phyloP scores from a whole-genome alignment of 2,329 filamentous ascomycete genomes.

The Colletotrichum navitas region DNA sequence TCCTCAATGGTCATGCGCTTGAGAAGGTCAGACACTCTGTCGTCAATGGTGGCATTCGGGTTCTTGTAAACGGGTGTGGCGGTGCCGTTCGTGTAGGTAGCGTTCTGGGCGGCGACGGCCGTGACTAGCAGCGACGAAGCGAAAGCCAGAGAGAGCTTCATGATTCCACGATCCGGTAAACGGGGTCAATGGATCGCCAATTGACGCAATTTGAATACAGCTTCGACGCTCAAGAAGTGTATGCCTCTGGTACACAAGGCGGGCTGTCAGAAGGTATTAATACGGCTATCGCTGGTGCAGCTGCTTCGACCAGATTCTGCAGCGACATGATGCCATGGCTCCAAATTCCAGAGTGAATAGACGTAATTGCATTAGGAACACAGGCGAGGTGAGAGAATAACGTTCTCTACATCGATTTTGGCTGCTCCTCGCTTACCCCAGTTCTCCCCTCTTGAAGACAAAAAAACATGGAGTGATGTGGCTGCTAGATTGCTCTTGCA shows the following conservation, averaged over 20 bases:
- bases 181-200: conserved; percentile 21
- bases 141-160: conserved; percentile 49
- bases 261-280: conserved; percentile 41
- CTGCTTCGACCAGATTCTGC: not conserved
- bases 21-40: conserved; percentile 75
- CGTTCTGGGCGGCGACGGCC: conserved; percentile 46
- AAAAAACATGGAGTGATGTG: conserved; percentile 39
- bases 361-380: conserved; percentile 40
- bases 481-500: conserved; percentile 33
- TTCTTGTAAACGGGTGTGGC: conserved; percentile 70
- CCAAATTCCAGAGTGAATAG: conserved; percentile 32
- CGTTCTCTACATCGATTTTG: conserved; percentile 42
- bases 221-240: conserved; percentile 24
- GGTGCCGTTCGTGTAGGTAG: conserved; percentile 37
- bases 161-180: conserved; percentile 39
- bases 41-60: conserved; percentile 70
- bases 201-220: conserved; percentile 30
- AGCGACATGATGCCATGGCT: conserved; percentile 33
- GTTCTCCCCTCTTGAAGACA: conserved; percentile 1
- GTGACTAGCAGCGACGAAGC: conserved; percentile 46
- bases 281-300: conserved; percentile 29
- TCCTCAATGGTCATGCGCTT: conserved; percentile 81
- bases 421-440: not conserved
- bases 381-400: conserved; percentile 16
- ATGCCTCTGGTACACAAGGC: conserved; percentile 5